phyloP scores from a whole-genome alignment of 257 asterid species.

The Ilex asprella region DNA sequence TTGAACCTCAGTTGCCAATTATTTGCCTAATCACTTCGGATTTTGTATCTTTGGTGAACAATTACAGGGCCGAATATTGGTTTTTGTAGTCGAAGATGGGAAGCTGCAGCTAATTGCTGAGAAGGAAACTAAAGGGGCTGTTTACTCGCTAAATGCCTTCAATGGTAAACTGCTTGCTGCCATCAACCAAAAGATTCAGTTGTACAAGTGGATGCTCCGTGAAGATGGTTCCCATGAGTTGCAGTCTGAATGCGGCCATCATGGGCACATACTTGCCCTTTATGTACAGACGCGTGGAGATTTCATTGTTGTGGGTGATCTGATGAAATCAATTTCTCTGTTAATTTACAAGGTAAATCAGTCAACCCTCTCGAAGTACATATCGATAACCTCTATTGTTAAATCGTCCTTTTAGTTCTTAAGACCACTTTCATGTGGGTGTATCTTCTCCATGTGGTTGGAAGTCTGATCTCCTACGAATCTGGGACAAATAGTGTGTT shows the following conservation, averaged over 20 bases:
- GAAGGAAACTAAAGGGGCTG: conserved; percentile 97
- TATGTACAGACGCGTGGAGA: conserved; percentile 97
- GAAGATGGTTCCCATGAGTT: conserved; percentile 86
- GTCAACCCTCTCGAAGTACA: background rate
- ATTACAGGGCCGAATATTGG: conserved; percentile 84
- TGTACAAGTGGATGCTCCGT: conserved; percentile 93
- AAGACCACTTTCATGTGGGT: background rate
- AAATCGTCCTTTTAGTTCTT: background rate
- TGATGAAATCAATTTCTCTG: conserved; percentile 92
- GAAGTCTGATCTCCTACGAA: background rate
- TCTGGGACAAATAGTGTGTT: background rate
- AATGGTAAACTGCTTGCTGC: conserved; percentile 97
- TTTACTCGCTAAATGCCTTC: conserved; percentile 86
- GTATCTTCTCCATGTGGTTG: background rate
- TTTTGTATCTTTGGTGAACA: conserved; percentile 3
- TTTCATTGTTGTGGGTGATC: conserved; percentile 92
- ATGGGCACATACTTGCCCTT: conserved; percentile 95
- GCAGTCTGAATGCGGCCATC: conserved; percentile 98
- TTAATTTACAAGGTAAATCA: conserved; percentile 79
- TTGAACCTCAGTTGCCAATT: background rate
- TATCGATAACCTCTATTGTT: too few species aligned
- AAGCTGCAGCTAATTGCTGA: conserved; percentile 88
- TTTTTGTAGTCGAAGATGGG: conserved; percentile 93
- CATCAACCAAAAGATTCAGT: conserved; percentile 90
- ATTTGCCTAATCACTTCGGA: background rate